Percentiles rank a stretch among this genome's conserved stretches.
These are phyloP conservation scores for Microthyrium microscopicum DNA, from an alignment of 2,329 filamentous ascomycete species.

Conservation along the genomic window DNA sequence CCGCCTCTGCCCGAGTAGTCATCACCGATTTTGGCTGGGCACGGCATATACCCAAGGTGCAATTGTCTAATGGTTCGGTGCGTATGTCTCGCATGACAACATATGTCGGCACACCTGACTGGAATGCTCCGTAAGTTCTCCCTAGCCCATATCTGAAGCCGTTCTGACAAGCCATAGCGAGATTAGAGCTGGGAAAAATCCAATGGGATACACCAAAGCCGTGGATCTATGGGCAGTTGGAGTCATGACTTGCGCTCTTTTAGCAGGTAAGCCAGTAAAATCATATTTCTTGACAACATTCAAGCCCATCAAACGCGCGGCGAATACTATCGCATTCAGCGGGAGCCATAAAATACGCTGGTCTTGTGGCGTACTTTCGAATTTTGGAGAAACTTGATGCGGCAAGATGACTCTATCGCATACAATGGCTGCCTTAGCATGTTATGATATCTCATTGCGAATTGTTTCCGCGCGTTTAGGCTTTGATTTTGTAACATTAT, in stretches of 20 bases:
- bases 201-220: constrained; percentile 36
- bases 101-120: constrained; percentile 38
- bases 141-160: too few relatives aligned
- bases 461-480: too few relatives aligned
- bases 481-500: too few relatives aligned
- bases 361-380: too few relatives aligned
- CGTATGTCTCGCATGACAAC: constrained; percentile 33
- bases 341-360: too few relatives aligned
- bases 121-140: constrained; percentile 38
- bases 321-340: too few relatives aligned
- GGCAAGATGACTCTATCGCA: too few relatives aligned
- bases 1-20: constrained; percentile 32
- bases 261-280: constrained; percentile 37
- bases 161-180: neutral
- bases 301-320: too few relatives aligned
- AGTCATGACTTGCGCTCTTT: constrained; percentile 32
- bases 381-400: too few relatives aligned
- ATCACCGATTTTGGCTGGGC: constrained; percentile 46
- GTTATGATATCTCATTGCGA: too few relatives aligned
- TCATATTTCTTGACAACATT: too few relatives aligned
- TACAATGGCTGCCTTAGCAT: too few relatives aligned
- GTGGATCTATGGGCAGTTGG: constrained; percentile 50
- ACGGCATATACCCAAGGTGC: constrained; percentile 18
- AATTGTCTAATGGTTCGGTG: neutral
- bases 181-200: constrained; percentile 18